Conservation (phyloP, 1,284 basidiomycete species). For the Lignosus rhinocerotis region DNA sequence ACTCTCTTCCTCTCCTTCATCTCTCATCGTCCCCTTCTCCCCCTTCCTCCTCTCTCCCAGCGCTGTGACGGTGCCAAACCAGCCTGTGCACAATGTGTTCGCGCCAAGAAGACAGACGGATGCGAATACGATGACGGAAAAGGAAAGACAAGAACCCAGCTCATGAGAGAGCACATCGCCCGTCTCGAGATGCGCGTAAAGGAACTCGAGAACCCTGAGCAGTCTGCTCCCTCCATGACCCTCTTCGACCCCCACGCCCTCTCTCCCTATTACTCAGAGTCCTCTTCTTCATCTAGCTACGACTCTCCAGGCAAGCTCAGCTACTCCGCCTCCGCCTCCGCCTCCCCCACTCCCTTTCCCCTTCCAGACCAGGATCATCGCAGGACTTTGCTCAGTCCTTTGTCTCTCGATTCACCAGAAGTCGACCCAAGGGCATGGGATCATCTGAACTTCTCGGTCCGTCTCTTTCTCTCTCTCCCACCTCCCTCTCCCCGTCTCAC, state of each 20-base stretch:
- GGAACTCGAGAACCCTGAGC: constrained; percentile 43
- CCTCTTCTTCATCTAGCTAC: constrained; percentile 62
- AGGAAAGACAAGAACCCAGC: constrained; percentile 47
- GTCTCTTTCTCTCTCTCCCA: constrained; percentile 7
- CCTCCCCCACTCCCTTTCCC: constrained; percentile 56
- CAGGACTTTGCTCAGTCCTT: constrained; percentile 16
- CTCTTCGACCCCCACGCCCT: constrained; percentile 40
- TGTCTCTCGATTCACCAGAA: constrained; percentile 20
- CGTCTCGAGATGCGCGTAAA: constrained; percentile 42
- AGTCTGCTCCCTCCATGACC: constrained; percentile 36
- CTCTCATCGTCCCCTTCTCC: background rate
- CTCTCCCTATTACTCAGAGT: constrained; percentile 46
- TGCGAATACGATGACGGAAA: constrained; percentile 51
- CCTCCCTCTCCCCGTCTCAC: background rate
- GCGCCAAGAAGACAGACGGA: constrained; percentile 41
- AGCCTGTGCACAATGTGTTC: constrained; percentile 42
- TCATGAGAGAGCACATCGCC: constrained; percentile 45
- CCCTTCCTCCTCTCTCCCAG: constrained; percentile 23
- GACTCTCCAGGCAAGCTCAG: constrained; percentile 59
- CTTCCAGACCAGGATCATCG: constrained; percentile 23
- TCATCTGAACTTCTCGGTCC: constrained; percentile 26
- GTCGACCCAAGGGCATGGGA: constrained; percentile 28
- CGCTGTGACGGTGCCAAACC: constrained; percentile 46
- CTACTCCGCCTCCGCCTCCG: constrained; percentile 56
- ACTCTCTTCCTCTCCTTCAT: background rate